These are phyloP conservation scores for Papiliotrema nemorosa DNA, from an alignment of 1,284 basidiomycete genomes.

Conservation along the genomic window DNA sequence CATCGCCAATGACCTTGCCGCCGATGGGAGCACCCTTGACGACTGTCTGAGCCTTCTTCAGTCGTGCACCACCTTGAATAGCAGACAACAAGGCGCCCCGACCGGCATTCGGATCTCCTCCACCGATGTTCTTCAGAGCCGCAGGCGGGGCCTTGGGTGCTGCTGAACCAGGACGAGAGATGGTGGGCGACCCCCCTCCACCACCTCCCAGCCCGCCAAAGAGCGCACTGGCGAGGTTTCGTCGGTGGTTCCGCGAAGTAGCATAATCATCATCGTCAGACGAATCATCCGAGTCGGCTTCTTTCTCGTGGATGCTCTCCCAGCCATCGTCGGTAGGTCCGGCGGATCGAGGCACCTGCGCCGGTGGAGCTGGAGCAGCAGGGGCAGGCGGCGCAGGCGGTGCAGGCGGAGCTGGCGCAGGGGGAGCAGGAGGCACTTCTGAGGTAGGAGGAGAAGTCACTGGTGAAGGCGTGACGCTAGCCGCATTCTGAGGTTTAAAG, in stretches of 20 bases:
- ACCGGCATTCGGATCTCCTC: slow-evolving; percentile 47
- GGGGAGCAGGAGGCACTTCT: slow-evolving; percentile 19
- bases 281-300: slow-evolving; percentile 59
- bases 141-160: slow-evolving; percentile 48
- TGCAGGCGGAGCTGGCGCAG: slow-evolving; percentile 33
- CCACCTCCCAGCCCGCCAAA: slow-evolving; percentile 63
- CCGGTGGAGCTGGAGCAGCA: slow-evolving; percentile 35
- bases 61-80: slow-evolving; percentile 73
- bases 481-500: slow-evolving; percentile 50
- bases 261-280: slow-evolving; percentile 72
- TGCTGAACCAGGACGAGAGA: slow-evolving; percentile 26
- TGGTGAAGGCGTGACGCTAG: slow-evolving; percentile 29
- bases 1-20: slow-evolving; percentile 73
- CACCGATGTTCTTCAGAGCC: slow-evolving; percentile 47
- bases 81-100: slow-evolving; percentile 66
- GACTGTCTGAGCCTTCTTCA: slow-evolving; percentile 76
- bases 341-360: slow-evolving; percentile 17
- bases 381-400: slow-evolving; percentile 38
- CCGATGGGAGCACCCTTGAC: slow-evolving; percentile 60
- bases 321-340: slow-evolving; percentile 70
- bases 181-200: slow-evolving; percentile 8
- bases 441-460: slow-evolving; percentile 5
- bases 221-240: slow-evolving; percentile 69
- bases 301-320: slow-evolving; percentile 75
- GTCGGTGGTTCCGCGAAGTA: slow-evolving; percentile 61